Base-by-base conservation (phyloP, 495 filamentous ascomycete species). In the Penicillium silybi region DNA sequence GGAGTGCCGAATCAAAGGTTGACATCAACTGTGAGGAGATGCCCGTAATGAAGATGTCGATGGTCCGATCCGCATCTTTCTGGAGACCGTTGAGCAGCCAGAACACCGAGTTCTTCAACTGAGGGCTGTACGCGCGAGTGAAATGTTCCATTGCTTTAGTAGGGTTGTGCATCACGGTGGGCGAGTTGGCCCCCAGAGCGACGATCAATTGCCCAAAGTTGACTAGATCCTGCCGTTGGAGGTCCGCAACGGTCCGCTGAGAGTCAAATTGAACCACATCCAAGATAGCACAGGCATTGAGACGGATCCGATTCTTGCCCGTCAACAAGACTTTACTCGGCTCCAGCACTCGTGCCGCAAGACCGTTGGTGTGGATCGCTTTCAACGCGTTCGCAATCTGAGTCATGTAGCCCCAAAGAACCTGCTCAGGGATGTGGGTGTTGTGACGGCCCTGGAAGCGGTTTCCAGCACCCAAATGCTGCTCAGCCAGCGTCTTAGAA, bases 371-470 rank as follows among this genome's bases (percentile, higher is more conserved):
- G 65, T 98, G 93, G 41, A 97, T 92, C 3, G 85, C 78, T 66
- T 89, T 93, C 35, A 98, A 75, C 6, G 86, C 92, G 53, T 85
- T 90, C n/a, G 87, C 84, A 49, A 97, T 86, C 70, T 98, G 93
- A 26, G 91, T 86, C 44, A 97, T 82, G 63, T 97, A 98, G 50
- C 84, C 80, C 95, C 95, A 98, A 3, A 98, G 68, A 18, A 87
- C 73, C 56, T 85, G 81, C 68, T 97, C 95, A 0, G 86, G 78
- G 16, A 95, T 76, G 29, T 80, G 73, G 26, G 68, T 65, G 27
- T 68, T 70, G 57, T 72, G 65, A 57, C 72, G 56, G 48, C 70
- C 66, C 40, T 71, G 68, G 56, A 78, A 84, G 54, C 81, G 72
- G 48, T 76, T 73, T 43, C 75, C 78, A 15, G 71, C 66, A 34